Conservation (phyloP, 1,139 yeast species). For the Candida neerlandica region DNA sequence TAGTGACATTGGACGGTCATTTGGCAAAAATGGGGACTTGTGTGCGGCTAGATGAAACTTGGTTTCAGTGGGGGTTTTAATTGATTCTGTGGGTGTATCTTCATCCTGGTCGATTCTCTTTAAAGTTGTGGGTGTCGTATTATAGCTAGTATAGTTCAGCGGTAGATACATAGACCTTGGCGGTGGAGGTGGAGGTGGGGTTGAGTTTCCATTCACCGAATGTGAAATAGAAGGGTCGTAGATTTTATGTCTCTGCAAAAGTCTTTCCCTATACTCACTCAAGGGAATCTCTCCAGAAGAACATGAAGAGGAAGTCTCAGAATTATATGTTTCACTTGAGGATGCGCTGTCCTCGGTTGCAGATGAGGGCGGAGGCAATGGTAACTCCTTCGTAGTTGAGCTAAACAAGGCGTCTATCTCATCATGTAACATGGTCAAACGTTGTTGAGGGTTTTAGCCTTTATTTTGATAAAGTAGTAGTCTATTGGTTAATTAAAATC, state of each 20-base stretch:
- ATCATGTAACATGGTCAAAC: not conserved
- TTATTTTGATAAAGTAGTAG: too few relatives aligned
- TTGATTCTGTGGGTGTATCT: not conserved
- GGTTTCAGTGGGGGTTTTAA: not conserved
- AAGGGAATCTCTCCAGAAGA: not conserved
- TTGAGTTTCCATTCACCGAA: not conserved
- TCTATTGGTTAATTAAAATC: too few relatives aligned
- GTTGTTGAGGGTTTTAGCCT: too few relatives aligned
- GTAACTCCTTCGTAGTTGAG: not conserved
- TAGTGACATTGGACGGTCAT: not conserved
- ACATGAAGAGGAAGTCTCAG: not conserved
- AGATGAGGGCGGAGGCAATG: not conserved
- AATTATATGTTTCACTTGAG: not conserved
- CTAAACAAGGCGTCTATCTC: not conserved
- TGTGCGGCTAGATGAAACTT: not conserved
- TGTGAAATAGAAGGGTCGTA: not conserved
- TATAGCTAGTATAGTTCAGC: not conserved
- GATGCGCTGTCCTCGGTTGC: not conserved
- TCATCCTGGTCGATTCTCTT: conserved; percentile 1
- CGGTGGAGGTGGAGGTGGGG: not conserved
- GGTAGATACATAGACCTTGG: not conserved
- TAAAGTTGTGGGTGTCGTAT: not conserved
- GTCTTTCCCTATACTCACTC: conserved; percentile 4
- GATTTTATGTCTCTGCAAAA: conserved; percentile 2
- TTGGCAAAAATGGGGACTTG: not conserved